These are phyloP conservation scores for Wickerhamiella azyma DNA, from an alignment of 805 yeast genomes.

Conservation along the genomic window DNA sequence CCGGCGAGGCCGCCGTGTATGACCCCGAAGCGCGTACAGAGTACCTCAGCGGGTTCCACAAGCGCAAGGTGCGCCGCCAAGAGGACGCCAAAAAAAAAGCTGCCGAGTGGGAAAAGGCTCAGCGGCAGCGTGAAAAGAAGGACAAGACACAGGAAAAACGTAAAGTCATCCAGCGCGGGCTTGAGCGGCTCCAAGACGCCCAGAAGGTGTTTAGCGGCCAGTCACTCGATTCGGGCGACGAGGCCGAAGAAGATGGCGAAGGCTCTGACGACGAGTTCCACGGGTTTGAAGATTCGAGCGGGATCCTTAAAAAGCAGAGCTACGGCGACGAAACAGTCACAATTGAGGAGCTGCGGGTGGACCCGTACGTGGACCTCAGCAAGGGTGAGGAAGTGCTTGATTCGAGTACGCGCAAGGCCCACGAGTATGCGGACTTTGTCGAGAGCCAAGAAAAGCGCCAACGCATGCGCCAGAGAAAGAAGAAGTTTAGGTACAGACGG, in stretches of 20 bases:
- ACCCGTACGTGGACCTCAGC: constrained; percentile 56
- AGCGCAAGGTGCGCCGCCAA: constrained; percentile 77
- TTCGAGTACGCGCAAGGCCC: constrained; percentile 63
- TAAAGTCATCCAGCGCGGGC: constrained; percentile 47
- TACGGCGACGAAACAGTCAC: constrained; percentile 33
- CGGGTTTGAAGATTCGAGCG: constrained; percentile 32
- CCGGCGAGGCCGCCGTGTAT: constrained; percentile 75
- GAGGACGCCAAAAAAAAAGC: constrained; percentile 68
- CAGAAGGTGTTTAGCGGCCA: constrained; percentile 27
- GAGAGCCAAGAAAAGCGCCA: constrained; percentile 27
- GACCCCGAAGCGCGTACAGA: constrained; percentile 56
- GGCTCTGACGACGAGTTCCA: constrained; percentile 28
- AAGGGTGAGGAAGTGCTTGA: constrained; percentile 58
- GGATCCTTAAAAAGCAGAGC: constrained; percentile 30
- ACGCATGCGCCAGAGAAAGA: constrained; percentile 33
- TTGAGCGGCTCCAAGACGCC: constrained; percentile 41
- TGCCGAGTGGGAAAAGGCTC: constrained; percentile 63
- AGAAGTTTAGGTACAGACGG: constrained; percentile 61
- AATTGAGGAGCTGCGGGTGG: constrained; percentile 42
- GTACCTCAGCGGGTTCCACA: constrained; percentile 88
- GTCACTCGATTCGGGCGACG: constrained; percentile 16
- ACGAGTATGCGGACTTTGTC: constrained; percentile 62
- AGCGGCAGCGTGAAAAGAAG: constrained; percentile 63
- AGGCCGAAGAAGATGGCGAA: constrained; percentile 13
- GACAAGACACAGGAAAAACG: constrained; percentile 57